Conservation (phyloP, 1,139 yeast genomes). For the Candida frijolesensis region DNA sequence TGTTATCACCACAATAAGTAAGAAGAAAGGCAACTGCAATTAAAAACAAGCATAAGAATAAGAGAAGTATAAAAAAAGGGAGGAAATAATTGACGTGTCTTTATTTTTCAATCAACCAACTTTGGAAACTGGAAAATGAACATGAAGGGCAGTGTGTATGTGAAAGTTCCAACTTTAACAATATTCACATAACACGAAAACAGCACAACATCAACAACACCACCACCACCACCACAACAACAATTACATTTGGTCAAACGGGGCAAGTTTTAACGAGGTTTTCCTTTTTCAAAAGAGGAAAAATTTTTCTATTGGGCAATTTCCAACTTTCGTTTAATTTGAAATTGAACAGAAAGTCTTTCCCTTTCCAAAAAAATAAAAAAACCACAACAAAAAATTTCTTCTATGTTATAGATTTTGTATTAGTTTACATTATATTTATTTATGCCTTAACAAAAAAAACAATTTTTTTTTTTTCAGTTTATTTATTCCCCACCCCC, state of each 20-base stretch:
- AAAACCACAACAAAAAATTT: no score
- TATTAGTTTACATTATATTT: no score
- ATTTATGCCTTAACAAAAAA: no score
- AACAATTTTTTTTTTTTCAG: no score
- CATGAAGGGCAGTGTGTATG: not conserved
- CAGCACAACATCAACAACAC: no score
- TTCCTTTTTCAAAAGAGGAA: not conserved
- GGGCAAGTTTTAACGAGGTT: conserved; percentile 3
- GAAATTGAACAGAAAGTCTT: not conserved
- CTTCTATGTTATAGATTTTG: no score
- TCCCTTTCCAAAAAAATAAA: no score
- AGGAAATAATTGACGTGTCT: not conserved
- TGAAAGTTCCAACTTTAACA: not conserved
- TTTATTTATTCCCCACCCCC: no score
- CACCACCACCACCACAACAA: not conserved
- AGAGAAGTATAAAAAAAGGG: not conserved
- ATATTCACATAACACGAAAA: not conserved
- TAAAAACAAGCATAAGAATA: not conserved
- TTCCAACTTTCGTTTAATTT: not conserved
- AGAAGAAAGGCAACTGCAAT: no score
- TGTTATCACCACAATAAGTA: not conserved
- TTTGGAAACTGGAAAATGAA: not conserved
- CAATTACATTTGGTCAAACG: not conserved
- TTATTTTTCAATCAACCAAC: conserved; percentile 3
- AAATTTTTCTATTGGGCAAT: not conserved